Base-by-base conservation (phyloP, 345 rosid genomes). In the Bretschneidera sinensis region DNA sequence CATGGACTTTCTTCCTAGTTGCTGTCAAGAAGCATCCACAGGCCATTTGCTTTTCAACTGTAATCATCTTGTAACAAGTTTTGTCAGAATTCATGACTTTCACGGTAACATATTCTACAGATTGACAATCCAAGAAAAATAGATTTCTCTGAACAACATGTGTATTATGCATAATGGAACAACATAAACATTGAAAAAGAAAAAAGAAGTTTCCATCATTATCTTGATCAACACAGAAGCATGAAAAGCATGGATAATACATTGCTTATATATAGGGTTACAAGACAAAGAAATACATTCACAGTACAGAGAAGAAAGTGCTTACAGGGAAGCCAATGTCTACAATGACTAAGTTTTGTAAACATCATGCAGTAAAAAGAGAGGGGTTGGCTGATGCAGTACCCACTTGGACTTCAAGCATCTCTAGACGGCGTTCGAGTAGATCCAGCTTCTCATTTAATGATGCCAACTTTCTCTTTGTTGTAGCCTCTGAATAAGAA, bases 361-460 rank as follows among this genome's bases (percentile, higher is more conserved):
- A 22, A 52, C 18, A 62, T 88, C 83, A 89, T 6, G 89, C 76
- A 54, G 71, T 76, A 50, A 91, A 91, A 55, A 94, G 81, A 76
- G 94, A 80, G 14, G 96, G 88, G 28, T 91, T 90, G 33, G 96
- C 83, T 1, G 95, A 79, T 4, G 96, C 95, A 25, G 92, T 91
- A 67, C 88, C 82, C 51, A 94, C 96, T 80, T 94, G 95, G 31
- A 91, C 92, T 67, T 94, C 97, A 4, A 94, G 88, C 62, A 91
- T 75, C 67, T 94, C 92, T 24, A 94, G 65, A 16, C 97, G 88
- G 51, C 92, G 96, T 70, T 94, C 99, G 66, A 94, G 70, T 4
- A 84, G 84, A 62, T 94, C 88, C 0, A 94, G 83, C 75, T 94
- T 90, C 77, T 84, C 96, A 67, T 90, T 94, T 72, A 94, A 72